Conservation (phyloP, 2,329 filamentous ascomycete species). For the Colletotrichum sp. region DNA sequence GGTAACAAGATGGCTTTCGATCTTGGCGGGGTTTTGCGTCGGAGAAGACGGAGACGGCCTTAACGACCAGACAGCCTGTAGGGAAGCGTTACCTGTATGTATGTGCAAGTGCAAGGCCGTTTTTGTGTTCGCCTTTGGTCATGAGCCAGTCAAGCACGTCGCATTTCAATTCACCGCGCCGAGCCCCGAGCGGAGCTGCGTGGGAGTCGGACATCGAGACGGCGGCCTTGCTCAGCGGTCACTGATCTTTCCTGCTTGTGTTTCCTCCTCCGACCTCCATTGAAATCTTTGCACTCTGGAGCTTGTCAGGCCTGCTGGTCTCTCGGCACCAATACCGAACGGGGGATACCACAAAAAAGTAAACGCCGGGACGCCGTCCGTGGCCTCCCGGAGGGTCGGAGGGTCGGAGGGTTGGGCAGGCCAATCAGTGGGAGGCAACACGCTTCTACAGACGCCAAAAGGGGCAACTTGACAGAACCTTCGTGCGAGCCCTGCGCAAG, state of each 20-base stretch:
- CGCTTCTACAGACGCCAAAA: background rate
- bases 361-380: background rate
- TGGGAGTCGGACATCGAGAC: background rate
- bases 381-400: background rate
- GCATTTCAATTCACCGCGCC: background rate
- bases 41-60: background rate
- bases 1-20: background rate
- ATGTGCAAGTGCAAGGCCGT: background rate
- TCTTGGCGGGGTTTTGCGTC: background rate
- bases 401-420: background rate
- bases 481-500: background rate
- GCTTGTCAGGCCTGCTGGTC: background rate
- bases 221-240: background rate
- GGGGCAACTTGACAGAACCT: background rate
- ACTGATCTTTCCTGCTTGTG: background rate
- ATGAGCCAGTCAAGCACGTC: background rate
- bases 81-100: background rate
- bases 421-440: background rate
- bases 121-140: background rate
- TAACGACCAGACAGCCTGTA: background rate
- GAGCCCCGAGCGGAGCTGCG: conserved; percentile 4
- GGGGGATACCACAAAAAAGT: background rate
- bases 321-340: background rate
- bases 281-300: background rate
- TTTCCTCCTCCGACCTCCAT: background rate